These are phyloP conservation scores for Cladorrhinum sp. DNA, from an alignment of 2,329 filamentous ascomycete genomes.

Conservation along the genomic window DNA sequence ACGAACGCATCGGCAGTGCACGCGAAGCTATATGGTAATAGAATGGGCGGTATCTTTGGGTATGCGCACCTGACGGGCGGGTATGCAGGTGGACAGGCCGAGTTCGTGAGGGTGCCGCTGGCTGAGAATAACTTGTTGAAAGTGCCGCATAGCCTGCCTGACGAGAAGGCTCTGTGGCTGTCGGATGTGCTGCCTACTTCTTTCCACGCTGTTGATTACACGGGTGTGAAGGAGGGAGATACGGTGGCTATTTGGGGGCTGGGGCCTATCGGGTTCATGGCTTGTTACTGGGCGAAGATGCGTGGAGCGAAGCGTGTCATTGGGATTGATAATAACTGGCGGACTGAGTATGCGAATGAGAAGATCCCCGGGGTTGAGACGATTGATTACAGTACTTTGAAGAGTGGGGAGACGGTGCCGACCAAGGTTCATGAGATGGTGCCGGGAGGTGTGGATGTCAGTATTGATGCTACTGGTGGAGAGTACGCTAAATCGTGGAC, in stretches of 20 bases:
- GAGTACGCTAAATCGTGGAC: conserved; percentile 15
- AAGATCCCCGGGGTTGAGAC: conserved; percentile 15
- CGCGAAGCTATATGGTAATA: conserved; percentile 53
- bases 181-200: conserved; percentile 62
- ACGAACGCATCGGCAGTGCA: conserved; percentile 61
- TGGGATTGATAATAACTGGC: conserved; percentile 19
- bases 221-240: conserved; percentile 60
- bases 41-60: conserved; percentile 53
- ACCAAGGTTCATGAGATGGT: conserved; percentile 17
- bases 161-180: conserved; percentile 64
- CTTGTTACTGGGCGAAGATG: conserved; percentile 14
- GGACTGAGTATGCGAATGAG: conserved; percentile 11
- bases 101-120: conserved; percentile 64
- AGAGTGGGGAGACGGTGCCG: conserved; percentile 10
- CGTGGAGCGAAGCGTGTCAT: conserved; percentile 17
- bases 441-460: conserved; percentile 17
- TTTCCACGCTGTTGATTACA: conserved; percentile 64
- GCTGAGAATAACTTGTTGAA: conserved; percentile 63
- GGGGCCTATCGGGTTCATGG: conserved; percentile 54
- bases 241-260: conserved; percentile 64
- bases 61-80: conserved; percentile 62
- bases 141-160: conserved; percentile 62
- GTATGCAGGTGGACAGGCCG: conserved; percentile 65
- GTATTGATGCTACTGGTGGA: conserved; percentile 19
- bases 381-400: conserved; percentile 14